phyloP scores from a whole-genome alignment of 2,329 filamentous ascomycete species.

The Pseudogymnoascus sp. region DNA sequence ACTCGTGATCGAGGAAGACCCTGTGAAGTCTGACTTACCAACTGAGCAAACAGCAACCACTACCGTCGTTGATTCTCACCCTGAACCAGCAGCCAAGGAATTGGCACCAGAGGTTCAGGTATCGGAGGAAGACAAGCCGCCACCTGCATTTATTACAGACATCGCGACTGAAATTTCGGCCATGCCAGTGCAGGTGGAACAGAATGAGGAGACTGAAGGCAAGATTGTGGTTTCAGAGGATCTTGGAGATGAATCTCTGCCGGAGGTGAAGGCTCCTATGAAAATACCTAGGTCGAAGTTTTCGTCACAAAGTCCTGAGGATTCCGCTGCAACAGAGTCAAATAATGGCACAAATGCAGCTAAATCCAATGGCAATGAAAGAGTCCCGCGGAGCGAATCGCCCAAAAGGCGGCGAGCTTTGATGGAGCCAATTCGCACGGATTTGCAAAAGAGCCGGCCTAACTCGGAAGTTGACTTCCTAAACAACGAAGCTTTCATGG shows the following conservation, averaged over 20 bases:
- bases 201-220: neutral
- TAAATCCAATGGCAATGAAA: neutral
- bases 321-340: neutral
- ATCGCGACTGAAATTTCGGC: neutral
- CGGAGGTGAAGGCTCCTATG: conserved; percentile 14
- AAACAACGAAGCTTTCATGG: conserved; percentile 77
- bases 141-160: neutral
- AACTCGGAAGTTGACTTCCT: conserved; percentile 43
- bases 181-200: neutral
- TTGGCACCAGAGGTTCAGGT: neutral
- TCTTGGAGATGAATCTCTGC: neutral
- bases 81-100: neutral
- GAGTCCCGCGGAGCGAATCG: neutral
- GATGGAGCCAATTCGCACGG: conserved; percentile 51
- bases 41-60: neutral
- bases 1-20: neutral
- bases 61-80: neutral
- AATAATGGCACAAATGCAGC: neutral
- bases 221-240: neutral
- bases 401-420: conserved; percentile 22
- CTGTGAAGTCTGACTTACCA: neutral
- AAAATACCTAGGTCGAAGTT: conserved; percentile 26
- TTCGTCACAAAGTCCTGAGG: conserved; percentile 22
- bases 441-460: conserved; percentile 29
- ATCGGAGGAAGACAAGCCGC: neutral